A percentile compares a stretch with the other conserved stretches of the same genome.
These are phyloP conservation scores for Lasiodiplodia gonubiensis DNA, from an alignment of 2,329 filamentous ascomycete genomes.

Conservation along the genomic window DNA sequence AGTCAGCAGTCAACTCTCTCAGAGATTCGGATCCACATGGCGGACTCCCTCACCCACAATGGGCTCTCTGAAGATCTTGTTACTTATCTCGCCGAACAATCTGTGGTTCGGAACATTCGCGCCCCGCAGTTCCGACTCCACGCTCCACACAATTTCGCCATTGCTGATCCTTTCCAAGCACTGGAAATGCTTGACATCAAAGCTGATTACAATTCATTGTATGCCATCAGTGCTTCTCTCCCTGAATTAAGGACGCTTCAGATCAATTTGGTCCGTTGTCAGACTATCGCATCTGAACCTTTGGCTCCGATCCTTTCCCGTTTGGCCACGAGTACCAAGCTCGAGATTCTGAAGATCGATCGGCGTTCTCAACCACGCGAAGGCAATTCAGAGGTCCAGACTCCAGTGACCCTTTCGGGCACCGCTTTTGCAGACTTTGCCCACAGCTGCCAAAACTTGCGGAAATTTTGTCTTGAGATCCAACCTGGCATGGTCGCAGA, in stretches of 20 bases:
- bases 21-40: conserved; percentile 11
- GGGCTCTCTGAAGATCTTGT: background rate
- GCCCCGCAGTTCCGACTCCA: background rate
- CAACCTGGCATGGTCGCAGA: conserved; percentile 10
- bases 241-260: conserved; percentile 7
- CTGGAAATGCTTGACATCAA: conserved; percentile 13
- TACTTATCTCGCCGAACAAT: conserved; percentile 5
- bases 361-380: background rate
- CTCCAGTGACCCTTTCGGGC: conserved; percentile 6
- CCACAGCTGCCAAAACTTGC: background rate
- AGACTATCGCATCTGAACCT: background rate
- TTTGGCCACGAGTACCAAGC: background rate
- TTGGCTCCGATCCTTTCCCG: conserved; percentile 2
- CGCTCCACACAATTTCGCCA: background rate
- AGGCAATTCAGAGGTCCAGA: background rate
- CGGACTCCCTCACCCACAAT: background rate
- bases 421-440: conserved; percentile 8
- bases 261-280: background rate
- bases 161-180: background rate
- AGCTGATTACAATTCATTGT: conserved; percentile 5
- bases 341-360: background rate
- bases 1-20: conserved; percentile 1
- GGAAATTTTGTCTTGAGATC: background rate
- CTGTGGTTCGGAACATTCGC: background rate
- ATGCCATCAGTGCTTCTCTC: conserved; percentile 4